Conservation (phyloP, 1,284 basidiomycete species). For the Cryptococcus sp. region DNA sequence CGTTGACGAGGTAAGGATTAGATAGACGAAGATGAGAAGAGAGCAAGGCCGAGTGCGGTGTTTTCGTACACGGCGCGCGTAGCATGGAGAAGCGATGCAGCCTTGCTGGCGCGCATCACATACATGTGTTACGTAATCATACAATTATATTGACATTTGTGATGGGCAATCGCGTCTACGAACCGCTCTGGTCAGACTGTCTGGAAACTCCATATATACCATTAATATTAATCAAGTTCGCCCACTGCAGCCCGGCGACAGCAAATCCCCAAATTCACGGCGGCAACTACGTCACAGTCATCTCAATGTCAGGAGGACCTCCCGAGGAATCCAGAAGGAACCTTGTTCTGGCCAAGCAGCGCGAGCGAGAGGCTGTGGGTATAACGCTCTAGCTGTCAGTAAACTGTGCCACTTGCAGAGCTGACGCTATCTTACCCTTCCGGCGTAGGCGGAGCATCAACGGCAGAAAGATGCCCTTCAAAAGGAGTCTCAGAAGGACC, state of each 20-base stretch:
- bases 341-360: slow-evolving; percentile 29
- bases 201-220: no score
- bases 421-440: neutral
- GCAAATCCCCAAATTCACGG: no score
- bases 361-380: slow-evolving; percentile 37
- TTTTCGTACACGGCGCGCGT: neutral
- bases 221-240: no score
- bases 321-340: slow-evolving; percentile 27
- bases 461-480: slow-evolving; percentile 34
- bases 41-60: neutral
- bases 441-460: slow-evolving; percentile 35
- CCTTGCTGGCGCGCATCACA: neutral
- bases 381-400: no score
- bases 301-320: slow-evolving; percentile 14
- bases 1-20: neutral
- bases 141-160: no score
- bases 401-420: no score
- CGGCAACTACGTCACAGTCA: no score
- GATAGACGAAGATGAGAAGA: neutral
- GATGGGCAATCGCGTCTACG: no score
- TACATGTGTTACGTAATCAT: slow-evolving; percentile 1
- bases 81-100: neutral
- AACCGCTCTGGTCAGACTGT: no score
- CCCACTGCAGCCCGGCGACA: no score
- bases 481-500: slow-evolving; percentile 57